These are phyloP conservation scores for Vishniacozyma victoriae DNA, from an alignment of 768 basidiomycete species.

Conservation along the genomic window DNA sequence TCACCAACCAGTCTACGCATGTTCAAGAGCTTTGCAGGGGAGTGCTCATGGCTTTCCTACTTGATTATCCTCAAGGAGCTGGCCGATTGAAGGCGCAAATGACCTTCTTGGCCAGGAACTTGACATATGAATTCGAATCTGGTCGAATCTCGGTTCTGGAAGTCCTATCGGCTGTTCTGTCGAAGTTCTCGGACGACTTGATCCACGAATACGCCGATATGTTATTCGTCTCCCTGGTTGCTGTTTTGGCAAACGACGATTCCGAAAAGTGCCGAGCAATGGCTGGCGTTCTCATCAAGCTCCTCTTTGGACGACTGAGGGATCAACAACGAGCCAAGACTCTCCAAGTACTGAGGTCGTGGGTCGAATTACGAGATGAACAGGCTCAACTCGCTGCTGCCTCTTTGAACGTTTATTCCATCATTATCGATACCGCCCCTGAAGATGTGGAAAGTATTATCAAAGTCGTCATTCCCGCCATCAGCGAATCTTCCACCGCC, in stretches of 20 bases:
- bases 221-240: constrained; percentile 82
- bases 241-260: constrained; percentile 90
- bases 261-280: constrained; percentile 82
- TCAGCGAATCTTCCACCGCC: constrained; percentile 45
- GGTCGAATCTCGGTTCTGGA: constrained; percentile 93
- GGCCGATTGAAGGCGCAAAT: constrained; percentile 81
- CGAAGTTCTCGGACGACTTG: constrained; percentile 72
- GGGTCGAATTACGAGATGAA: constrained; percentile 59
- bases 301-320: constrained; percentile 64
- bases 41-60: constrained; percentile 82
- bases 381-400: constrained; percentile 64
- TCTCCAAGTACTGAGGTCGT: constrained; percentile 67
- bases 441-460: constrained; percentile 8
- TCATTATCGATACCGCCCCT: constrained; percentile 63
- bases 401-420: constrained; percentile 73
- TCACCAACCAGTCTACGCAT: constrained; percentile 82
- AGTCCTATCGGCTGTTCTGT: constrained; percentile 71
- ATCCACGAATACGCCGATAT: constrained; percentile 70
- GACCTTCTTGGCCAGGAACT: constrained; percentile 83
- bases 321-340: constrained; percentile 56
- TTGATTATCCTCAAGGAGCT: constrained; percentile 95
- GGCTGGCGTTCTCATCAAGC: constrained; percentile 76
- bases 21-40: constrained; percentile 88
- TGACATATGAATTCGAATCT: constrained; percentile 82
- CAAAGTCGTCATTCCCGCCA: constrained; percentile 44